phyloP scores from a whole-genome alignment of 306 rosid species.

The Sechiopsis laciniata region DNA sequence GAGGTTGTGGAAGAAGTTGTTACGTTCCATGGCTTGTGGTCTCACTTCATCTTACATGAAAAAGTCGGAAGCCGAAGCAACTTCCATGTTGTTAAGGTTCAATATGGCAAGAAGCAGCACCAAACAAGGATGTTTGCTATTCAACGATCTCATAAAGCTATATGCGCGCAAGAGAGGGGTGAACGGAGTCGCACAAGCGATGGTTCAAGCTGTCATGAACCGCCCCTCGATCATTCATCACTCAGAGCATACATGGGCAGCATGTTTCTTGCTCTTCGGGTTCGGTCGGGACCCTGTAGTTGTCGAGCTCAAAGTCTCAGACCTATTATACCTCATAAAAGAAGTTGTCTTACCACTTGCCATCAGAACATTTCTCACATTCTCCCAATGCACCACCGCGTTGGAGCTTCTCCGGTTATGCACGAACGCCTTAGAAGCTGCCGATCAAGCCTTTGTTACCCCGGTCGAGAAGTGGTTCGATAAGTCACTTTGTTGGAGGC shows the following conservation, averaged over 20 bases:
- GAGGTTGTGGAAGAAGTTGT: constrained; percentile 44
- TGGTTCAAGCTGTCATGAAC: constrained; percentile 59
- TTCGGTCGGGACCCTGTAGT: constrained; percentile 64
- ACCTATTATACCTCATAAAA: constrained; percentile 51
- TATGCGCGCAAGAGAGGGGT: constrained; percentile 60
- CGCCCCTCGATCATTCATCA: constrained; percentile 48
- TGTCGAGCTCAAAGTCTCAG: constrained; percentile 65
- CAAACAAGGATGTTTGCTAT: constrained; percentile 44
- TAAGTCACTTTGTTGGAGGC: constrained; percentile 74
- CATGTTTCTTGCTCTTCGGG: constrained; percentile 70
- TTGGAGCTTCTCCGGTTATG: constrained; percentile 74
- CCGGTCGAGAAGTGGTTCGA: constrained; percentile 81
- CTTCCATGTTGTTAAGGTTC: constrained; percentile 73
- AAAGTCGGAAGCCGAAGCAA: constrained; percentile 71
- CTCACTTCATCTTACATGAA: constrained; percentile 48
- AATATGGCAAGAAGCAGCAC: constrained; percentile 59
- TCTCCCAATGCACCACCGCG: constrained; percentile 69
- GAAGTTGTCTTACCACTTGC: constrained; percentile 70
- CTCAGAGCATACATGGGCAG: constrained; percentile 74
- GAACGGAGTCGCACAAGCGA: constrained; percentile 56
- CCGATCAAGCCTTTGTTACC: constrained; percentile 68
- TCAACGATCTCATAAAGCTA: constrained; percentile 55
- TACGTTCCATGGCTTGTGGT: constrained; percentile 52
- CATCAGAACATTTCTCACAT: constrained; percentile 62
- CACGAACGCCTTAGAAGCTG: constrained; percentile 73